phyloP scores from a whole-genome alignment of 805 yeast genomes.

The Tetrapisispora taiwanensis region DNA sequence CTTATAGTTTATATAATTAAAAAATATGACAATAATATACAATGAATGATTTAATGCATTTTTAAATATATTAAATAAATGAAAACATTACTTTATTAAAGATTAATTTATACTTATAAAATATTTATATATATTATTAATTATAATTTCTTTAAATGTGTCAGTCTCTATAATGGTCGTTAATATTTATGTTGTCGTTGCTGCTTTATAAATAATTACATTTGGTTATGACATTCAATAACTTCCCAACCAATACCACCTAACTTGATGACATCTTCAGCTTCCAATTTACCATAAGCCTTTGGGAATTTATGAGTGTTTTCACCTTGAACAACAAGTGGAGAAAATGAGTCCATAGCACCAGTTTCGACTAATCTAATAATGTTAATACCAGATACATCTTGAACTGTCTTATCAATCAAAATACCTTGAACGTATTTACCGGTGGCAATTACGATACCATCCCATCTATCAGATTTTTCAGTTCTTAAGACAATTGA shows the following conservation, averaged over 20 bases:
- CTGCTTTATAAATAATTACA: too few species aligned
- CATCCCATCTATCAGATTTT: conserved; percentile 16
- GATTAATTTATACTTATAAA: too few species aligned
- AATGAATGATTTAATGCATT: too few species aligned
- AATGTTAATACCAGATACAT: conserved; percentile 19
- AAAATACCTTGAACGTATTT: conserved; percentile 28
- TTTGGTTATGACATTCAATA: conserved; percentile 15
- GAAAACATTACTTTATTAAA: too few species aligned
- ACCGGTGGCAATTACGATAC: conserved; percentile 26
- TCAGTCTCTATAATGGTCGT: too few species aligned
- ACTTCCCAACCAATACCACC: conserved; percentile 25
- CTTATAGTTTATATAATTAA: too few species aligned
- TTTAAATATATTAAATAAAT: too few species aligned
- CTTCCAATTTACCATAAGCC: conserved; percentile 13
- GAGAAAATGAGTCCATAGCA: conserved; percentile 6
- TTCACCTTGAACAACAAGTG: conserved; percentile 18
- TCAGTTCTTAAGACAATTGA: conserved; percentile 22
- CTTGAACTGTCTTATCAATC: conserved; percentile 14
- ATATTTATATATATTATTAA: too few species aligned
- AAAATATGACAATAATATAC: too few species aligned
- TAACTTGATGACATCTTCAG: conserved; percentile 16
- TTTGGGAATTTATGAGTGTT: conserved; percentile 22
- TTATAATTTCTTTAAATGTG: too few species aligned
- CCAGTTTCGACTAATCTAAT: conserved; percentile 20
- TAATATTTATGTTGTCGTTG: too few species aligned